phyloP scores from a whole-genome alignment of 345 rosid species.

The Rubroshorea leprosula region DNA sequence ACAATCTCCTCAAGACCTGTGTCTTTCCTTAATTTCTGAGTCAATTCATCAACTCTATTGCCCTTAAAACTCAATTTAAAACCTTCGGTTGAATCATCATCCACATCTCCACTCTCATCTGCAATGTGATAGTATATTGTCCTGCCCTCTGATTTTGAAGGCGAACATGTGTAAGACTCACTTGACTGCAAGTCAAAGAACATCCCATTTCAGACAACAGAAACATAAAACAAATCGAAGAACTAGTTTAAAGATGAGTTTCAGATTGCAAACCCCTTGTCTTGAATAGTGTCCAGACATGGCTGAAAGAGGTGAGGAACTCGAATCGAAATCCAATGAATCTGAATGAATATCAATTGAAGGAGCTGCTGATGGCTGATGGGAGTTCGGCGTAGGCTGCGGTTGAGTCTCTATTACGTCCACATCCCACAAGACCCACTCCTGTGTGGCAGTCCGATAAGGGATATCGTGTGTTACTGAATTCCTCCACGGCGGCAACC shows the following conservation, averaged over 20 bases:
- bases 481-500: conserved; percentile 77
- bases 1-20: conserved; percentile 55
- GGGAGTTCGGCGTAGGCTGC: conserved; percentile 25
- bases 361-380: conserved; percentile 9
- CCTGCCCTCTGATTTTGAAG: conserved; percentile 78
- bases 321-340: conserved; percentile 40
- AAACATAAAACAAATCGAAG: background rate
- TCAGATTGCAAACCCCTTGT: conserved; percentile 51
- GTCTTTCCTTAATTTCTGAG: conserved; percentile 62
- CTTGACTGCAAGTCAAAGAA: conserved; percentile 38
- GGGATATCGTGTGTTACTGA: conserved; percentile 74
- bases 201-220: background rate
- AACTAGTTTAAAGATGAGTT: background rate
- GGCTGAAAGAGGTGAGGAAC: conserved; percentile 40
- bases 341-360: conserved; percentile 28
- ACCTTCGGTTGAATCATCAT: conserved; percentile 50
- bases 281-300: conserved; percentile 46
- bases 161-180: conserved; percentile 54
- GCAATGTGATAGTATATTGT: conserved; percentile 76
- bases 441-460: conserved; percentile 53
- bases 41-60: conserved; percentile 62
- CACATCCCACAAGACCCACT: conserved; percentile 69
- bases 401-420: conserved; percentile 50
- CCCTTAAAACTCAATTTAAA: conserved; percentile 72
- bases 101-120: conserved; percentile 63